Percentiles rank a stretch among this genome's conserved stretches.
Evolutionary conservation across 495 filamentous ascomycete species (phyloP).

Genomic region (Jackrogersella minutella): DNA sequence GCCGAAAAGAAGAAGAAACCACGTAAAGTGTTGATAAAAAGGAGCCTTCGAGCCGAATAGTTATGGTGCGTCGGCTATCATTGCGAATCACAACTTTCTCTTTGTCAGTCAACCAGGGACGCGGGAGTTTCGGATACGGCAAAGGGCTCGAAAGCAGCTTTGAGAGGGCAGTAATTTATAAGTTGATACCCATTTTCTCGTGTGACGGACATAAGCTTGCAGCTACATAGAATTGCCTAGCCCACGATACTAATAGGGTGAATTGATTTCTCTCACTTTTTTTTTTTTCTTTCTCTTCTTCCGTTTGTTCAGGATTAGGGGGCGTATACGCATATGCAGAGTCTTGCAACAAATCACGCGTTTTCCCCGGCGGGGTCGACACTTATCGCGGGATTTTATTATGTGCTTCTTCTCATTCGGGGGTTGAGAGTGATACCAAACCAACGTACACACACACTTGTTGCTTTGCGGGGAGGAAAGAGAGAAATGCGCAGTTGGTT

Average conservation of each 20-base stretch:
- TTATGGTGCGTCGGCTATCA: constrained; percentile 23
- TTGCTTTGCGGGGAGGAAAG: not conserved
- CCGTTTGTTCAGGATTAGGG: constrained; percentile 12
- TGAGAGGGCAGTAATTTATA: constrained; percentile 26
- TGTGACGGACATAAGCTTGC: constrained; percentile 33
- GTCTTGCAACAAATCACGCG: constrained; percentile 29
- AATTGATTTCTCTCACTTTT: constrained; percentile 7
- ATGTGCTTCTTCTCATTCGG: not conserved
- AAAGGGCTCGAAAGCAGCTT: constrained; percentile 16
- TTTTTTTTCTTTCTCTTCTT: constrained; percentile 3
- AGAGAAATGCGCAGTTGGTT: constrained; percentile 17
- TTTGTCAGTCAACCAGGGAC: constrained; percentile 24
- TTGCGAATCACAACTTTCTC: constrained; percentile 18
- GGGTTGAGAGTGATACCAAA: constrained; percentile 21
- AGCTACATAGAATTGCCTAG: constrained; percentile 22
- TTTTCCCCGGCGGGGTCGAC: constrained; percentile 28
- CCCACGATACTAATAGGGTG: constrained; percentile 30
- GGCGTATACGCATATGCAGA: constrained; percentile 33
- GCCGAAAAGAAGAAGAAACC: constrained; percentile 21
- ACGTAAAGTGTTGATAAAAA: constrained; percentile 38
- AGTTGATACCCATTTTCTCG: constrained; percentile 38
- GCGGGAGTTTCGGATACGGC: constrained; percentile 31
- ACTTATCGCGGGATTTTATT: constrained; percentile 34
- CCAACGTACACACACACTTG: not conserved
- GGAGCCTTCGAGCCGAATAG: constrained; percentile 19